These are phyloP conservation scores for Chaetomiaceae sp. DNA, from an alignment of 2,329 filamentous ascomycete species.

Conservation along the genomic window DNA sequence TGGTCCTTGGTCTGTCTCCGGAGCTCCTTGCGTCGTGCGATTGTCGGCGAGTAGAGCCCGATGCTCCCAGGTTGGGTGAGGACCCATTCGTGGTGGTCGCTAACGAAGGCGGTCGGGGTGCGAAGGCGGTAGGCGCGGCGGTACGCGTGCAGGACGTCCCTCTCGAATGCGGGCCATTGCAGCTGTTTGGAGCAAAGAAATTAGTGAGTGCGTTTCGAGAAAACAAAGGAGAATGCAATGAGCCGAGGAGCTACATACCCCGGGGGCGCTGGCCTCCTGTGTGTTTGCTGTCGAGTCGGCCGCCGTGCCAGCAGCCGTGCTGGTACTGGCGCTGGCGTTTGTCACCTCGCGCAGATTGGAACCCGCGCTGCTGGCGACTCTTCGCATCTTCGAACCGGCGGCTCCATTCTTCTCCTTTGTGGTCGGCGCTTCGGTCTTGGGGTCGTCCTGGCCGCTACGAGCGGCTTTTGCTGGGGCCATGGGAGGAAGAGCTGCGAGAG, in stretches of 20 bases:
- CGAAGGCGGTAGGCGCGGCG: slow-evolving; percentile 68
- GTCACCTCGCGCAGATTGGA: slow-evolving; percentile 44
- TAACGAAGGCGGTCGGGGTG: slow-evolving; percentile 65
- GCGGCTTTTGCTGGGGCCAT: slow-evolving; percentile 47
- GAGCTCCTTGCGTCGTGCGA: slow-evolving; percentile 61
- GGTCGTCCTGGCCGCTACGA: slow-evolving; percentile 40
- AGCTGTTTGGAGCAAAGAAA: slow-evolving; percentile 37
- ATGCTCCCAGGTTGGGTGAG: slow-evolving; percentile 60
- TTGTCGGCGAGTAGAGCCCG: slow-evolving; percentile 69
- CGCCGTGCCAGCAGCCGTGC: slow-evolving; percentile 27
- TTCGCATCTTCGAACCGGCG: slow-evolving; percentile 46
- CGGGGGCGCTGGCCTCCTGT: slow-evolving; percentile 21
- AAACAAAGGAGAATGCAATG: slow-evolving; percentile 7
- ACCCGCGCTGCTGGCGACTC: slow-evolving; percentile 49
- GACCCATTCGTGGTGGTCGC: slow-evolving; percentile 57
- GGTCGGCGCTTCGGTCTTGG: slow-evolving; percentile 39
- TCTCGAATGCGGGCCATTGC: slow-evolving; percentile 65
- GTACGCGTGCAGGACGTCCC: slow-evolving; percentile 67
- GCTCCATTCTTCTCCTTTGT: slow-evolving; percentile 44
- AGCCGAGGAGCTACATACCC: slow-evolving; percentile 18
- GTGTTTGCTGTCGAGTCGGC: slow-evolving; percentile 25
- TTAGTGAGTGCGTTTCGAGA: slow-evolving; percentile 11
- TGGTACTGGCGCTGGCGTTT: slow-evolving; percentile 30
- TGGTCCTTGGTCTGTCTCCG: slow-evolving; percentile 67
- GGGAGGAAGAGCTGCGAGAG: neutral